A percentile compares a stretch with the other conserved stretches of the same genome.
Evolutionary conservation across 345 rosid species (phyloP).

Genomic region (Salix koriyanagi): DNA sequence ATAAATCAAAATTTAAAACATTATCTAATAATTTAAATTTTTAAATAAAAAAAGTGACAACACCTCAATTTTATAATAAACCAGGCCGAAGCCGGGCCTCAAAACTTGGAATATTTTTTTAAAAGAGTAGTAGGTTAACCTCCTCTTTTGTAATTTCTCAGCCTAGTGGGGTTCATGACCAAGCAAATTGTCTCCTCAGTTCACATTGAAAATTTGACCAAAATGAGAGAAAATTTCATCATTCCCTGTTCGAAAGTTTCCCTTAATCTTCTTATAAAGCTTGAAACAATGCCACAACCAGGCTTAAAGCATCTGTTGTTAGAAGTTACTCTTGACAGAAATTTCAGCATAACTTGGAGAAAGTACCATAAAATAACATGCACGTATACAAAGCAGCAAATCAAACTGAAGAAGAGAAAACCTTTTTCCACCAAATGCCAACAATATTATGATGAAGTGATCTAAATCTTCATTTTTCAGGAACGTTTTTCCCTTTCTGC

Average conservation of each 20-base stretch:
- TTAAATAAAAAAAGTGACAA: no score
- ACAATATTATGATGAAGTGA: not conserved
- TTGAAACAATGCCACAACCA: not conserved
- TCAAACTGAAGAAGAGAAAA: not conserved
- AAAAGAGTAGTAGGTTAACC: no score
- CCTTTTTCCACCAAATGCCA: not conserved
- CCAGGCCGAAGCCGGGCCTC: no score
- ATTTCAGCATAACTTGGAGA: not conserved
- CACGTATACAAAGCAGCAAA: not conserved
- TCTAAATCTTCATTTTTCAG: not conserved
- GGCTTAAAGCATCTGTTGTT: not conserved
- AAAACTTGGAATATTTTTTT: no score
- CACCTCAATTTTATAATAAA: no score
- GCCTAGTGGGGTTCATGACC: not conserved
- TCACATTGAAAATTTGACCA: not conserved
- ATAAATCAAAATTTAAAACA: no score
- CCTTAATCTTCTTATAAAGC: not conserved
- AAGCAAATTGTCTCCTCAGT: not conserved
- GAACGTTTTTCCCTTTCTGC: slow-evolving; percentile 8
- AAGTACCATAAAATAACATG: not conserved
- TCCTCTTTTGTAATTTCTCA: no score
- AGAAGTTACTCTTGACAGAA: not conserved
- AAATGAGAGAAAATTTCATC: not conserved
- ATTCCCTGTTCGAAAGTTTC: not conserved
- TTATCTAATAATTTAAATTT: no score